These are phyloP conservation scores for Tricholoma sp. DNA, from an alignment of 768 basidiomycete genomes.

Conservation along the genomic window DNA sequence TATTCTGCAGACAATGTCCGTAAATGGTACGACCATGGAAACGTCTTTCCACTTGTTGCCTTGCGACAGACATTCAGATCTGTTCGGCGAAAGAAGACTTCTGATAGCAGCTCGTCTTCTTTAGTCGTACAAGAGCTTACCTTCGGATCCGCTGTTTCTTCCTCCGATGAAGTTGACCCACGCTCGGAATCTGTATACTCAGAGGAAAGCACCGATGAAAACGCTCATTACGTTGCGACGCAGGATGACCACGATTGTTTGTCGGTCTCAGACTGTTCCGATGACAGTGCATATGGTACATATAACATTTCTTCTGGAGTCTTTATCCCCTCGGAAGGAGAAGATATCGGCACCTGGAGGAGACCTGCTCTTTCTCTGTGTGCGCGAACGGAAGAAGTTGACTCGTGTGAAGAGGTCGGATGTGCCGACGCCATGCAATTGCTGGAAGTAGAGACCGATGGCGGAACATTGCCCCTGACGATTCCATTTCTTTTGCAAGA, in stretches of 20 bases:
- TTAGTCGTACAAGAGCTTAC: not conserved
- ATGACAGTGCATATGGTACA: not conserved
- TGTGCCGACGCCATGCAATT: not conserved
- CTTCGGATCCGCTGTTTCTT: not conserved
- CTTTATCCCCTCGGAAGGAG: not conserved
- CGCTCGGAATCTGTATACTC: constrained; percentile 8
- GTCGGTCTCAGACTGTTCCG: not conserved
- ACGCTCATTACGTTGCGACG: not conserved
- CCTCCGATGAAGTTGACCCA: not conserved
- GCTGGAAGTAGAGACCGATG: not conserved
- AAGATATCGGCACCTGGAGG: not conserved
- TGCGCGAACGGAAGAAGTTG: not conserved
- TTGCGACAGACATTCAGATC: not conserved
- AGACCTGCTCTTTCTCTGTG: not conserved
- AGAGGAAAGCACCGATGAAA: constrained; percentile 1
- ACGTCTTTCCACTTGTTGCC: constrained; percentile 8
- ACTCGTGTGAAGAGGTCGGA: not conserved
- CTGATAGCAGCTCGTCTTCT: not conserved
- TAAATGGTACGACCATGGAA: constrained; percentile 5
- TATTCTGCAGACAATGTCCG: constrained; percentile 1
- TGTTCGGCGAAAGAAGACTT: no score
- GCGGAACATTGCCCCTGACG: not conserved
- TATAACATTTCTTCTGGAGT: constrained; percentile 1
- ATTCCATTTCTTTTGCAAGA: not conserved
- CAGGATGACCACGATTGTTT: not conserved